Conservation (phyloP, 352 stramenopile species). For the Globisporangium splendens region DNA sequence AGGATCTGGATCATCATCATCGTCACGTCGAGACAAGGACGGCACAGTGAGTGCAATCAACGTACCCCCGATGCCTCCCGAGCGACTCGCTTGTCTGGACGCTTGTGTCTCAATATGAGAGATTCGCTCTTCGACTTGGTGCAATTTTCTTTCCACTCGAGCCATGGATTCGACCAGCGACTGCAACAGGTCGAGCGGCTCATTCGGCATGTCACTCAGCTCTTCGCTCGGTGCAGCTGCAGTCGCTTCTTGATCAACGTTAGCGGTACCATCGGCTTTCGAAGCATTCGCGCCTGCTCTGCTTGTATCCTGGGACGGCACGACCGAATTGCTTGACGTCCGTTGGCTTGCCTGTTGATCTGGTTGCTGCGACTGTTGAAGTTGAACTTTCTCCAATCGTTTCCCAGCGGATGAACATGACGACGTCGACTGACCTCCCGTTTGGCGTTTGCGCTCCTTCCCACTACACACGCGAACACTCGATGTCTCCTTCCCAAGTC, state of each 20-base stretch:
- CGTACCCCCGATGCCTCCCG: slow-evolving; percentile 1
- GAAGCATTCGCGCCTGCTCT: background rate
- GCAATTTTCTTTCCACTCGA: slow-evolving; percentile 10
- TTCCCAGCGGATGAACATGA: slow-evolving; percentile 7
- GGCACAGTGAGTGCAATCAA: slow-evolving; percentile 6
- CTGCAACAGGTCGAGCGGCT: slow-evolving; percentile 7
- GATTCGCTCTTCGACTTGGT: background rate
- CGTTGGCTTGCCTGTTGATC: background rate
- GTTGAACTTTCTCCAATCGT: background rate
- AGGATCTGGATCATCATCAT: background rate
- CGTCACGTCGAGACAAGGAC: background rate
- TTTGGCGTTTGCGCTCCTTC: background rate
- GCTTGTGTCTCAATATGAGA: background rate
- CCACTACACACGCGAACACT: too few relatives aligned
- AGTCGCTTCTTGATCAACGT: background rate
- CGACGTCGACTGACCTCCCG: background rate
- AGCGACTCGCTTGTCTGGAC: background rate
- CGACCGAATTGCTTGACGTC: too few relatives aligned
- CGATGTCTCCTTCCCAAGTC: too few relatives aligned
- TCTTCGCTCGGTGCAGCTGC: background rate
- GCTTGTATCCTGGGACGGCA: too few relatives aligned
- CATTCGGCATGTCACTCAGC: background rate
- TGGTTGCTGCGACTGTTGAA: background rate
- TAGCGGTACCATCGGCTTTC: background rate
- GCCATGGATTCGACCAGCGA: slow-evolving; percentile 3